Evolutionary conservation across 371 early-diverging fungal genomes (phyloP).

Genomic region (Mortierella polycephala): DNA sequence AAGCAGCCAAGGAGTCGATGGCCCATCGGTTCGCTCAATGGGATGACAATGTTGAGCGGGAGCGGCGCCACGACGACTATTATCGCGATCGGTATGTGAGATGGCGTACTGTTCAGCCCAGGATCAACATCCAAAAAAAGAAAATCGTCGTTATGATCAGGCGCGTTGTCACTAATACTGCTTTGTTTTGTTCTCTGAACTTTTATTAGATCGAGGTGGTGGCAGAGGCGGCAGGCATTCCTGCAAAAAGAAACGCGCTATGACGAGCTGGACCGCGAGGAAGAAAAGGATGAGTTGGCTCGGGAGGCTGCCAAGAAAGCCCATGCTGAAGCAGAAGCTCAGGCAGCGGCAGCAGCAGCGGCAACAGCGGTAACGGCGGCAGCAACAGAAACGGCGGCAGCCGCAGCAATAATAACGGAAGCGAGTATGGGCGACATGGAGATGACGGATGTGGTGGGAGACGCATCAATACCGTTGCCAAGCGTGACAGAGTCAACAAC

Average conservation of each 20-base stretch:
- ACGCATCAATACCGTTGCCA: background rate
- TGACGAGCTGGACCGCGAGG: conserved; percentile 77
- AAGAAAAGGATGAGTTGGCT: conserved; percentile 39
- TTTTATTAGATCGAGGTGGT: conserved; percentile 72
- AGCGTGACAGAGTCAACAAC: conserved; percentile 1
- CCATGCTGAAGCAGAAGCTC: conserved; percentile 31
- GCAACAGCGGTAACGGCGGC: conserved; percentile 50
- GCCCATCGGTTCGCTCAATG: conserved; percentile 68
- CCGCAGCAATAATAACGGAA: background rate
- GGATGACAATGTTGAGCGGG: conserved; percentile 80
- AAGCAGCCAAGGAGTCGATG: conserved; percentile 63
- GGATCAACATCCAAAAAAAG: no score
- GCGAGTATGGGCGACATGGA: conserved; percentile 28
- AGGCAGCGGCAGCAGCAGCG: conserved; percentile 28
- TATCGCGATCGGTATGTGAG: conserved; percentile 73
- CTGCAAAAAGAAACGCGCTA: conserved; percentile 74
- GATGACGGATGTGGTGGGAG: conserved; percentile 23
- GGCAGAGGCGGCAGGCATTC: conserved; percentile 66
- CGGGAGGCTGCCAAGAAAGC: conserved; percentile 37
- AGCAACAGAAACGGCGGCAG: background rate
- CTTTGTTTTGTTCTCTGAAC: background rate
- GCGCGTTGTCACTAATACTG: background rate
- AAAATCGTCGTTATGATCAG: background rate
- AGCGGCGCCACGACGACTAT: conserved; percentile 71
- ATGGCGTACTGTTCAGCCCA: no score